Evolutionary conservation across 2,329 filamentous ascomycete genomes (phyloP).

Genomic region (Ophioceras dolichostomum): DNA sequence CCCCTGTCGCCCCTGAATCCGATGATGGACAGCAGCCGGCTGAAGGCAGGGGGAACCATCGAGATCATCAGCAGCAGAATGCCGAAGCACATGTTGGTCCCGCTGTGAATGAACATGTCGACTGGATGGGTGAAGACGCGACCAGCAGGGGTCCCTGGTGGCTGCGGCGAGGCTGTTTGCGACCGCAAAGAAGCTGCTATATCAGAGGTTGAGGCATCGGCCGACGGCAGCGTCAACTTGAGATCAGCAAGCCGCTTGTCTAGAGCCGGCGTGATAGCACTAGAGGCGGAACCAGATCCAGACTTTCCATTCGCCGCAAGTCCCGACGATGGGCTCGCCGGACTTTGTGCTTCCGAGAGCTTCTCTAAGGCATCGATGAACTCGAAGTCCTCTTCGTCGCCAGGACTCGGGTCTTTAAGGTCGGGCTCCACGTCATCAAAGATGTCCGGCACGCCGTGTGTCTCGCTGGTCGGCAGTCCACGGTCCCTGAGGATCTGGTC

Average conservation of each 20-base stretch:
- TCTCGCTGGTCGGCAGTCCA: conserved; percentile 10
- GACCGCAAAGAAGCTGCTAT: too few species aligned
- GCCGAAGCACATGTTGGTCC: conserved; percentile 81
- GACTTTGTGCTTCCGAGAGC: conserved; percentile 27
- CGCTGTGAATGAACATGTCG: conserved; percentile 82
- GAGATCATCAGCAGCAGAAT: conserved; percentile 78
- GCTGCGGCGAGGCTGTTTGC: background rate
- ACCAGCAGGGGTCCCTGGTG: too few species aligned
- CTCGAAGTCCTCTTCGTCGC: conserved; percentile 26
- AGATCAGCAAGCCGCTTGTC: conserved; percentile 6
- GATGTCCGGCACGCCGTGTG: conserved; percentile 24
- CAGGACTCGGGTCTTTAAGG: conserved; percentile 16
- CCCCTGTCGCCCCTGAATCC: conserved; percentile 85
- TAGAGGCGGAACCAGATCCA: background rate
- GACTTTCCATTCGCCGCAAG: too few species aligned
- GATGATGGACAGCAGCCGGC: conserved; percentile 73
- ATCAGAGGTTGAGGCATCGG: too few species aligned
- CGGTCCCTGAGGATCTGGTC: conserved; percentile 22
- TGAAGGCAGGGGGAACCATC: conserved; percentile 83
- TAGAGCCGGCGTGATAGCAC: background rate
- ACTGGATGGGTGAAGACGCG: conserved; percentile 60
- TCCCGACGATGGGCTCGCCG: too few species aligned
- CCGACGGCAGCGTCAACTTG: background rate
- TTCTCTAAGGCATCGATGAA: conserved; percentile 46
- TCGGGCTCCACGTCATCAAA: conserved; percentile 21